Base-by-base conservation (phyloP, 208 protist species). In the Tritrichomonas musculus region DNA sequence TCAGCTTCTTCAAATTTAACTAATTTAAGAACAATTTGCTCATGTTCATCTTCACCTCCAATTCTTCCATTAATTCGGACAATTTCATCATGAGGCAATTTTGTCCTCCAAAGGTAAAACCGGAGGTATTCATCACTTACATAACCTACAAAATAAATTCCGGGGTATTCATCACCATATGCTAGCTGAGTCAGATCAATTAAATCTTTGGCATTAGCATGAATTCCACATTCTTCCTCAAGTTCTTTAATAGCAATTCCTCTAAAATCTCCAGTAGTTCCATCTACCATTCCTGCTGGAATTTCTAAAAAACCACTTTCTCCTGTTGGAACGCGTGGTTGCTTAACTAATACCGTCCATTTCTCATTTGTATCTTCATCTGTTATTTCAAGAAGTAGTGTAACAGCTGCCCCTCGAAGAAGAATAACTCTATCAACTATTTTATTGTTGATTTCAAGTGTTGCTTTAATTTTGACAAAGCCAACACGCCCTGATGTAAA, bases 21-120 rank as follows among this genome's bases (percentile, higher is more conserved):
- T 20, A 93, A 2, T 69, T 60, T 77, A 0, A 93, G 44, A 92
- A 88, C 47, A 17, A 88, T 88, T 57, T 88, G 77, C 17, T 88
- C 77, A 57, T 88, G 77, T 14, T 41, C 47, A 88, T 57, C 47
- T 57, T 88, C 47, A 27, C 77, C 77, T 39, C 77, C 77, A 11
- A 88, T 3, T 88, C 57, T 88, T 39, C 47, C 77, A 11, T 88
- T 4, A 17, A 88, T 14, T 22, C 17, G 47, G 8, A 33, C 47
- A 57, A 88, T 13, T 49, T 57, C 44, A 20, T 88, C 77, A 47
- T 88, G 77, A 2, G 41, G 47, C 47, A 88, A 33, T 39, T 0
- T 88, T 0, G 20, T 53, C 9, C 17, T 88, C 47, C 77, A 88
- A 5, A 57, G 11, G 47, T 57, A 88, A 13, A 60, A 39, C 39